Base-by-base conservation (phyloP, 2,329 filamentous ascomycete species). In the Cadophora gregata region DNA sequence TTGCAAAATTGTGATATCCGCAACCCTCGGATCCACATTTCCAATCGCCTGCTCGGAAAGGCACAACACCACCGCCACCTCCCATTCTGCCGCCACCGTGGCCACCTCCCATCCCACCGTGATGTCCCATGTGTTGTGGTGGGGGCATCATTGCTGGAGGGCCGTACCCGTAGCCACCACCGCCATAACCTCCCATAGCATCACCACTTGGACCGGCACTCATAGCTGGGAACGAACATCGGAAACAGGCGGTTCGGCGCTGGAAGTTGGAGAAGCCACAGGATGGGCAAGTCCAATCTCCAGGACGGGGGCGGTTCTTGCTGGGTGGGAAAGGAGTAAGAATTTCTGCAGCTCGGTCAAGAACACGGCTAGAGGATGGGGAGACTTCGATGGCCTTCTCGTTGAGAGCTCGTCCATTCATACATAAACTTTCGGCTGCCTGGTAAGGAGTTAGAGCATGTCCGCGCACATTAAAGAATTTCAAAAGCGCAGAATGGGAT, bases 191-290 rank as follows among this genome's bases (percentile, higher is more conserved):
- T 68, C 87, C 89, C 82, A 90, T 89, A 51, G 90, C 89, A 76
- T 93, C 91, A 65, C 82, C 81, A 48, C 86, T 87, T 42, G 91
- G 91, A 19, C 88, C 91, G 42, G 91, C 88, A 69, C 90, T 90
- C 79, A 96, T 93, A 29, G 96, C 95, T n/a, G 96, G 95, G 88
- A 96, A 99, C 0, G 94, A 97, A 84, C 96, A 99, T 75, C 96
- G 92, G 91, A 99, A 99, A 81, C 96, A 99, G 62, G 95, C 96
- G 21, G 96, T 98, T 74, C 96, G 93, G 75, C 96, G 93, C 82
- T 99, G 96, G 84, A 99, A 99, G 85, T 99, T 99, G 76, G 93
- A 97, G 83, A 99, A 99, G 68, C 96, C 96, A 77, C 96, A 99
- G 62, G 94, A 97, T 55, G 96, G 96, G 84, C 96, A 99, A 67